These are phyloP conservation scores for Plasmodium cynomolgi DNA, from an alignment of 169 alveolate species.

Conservation along the genomic window DNA sequence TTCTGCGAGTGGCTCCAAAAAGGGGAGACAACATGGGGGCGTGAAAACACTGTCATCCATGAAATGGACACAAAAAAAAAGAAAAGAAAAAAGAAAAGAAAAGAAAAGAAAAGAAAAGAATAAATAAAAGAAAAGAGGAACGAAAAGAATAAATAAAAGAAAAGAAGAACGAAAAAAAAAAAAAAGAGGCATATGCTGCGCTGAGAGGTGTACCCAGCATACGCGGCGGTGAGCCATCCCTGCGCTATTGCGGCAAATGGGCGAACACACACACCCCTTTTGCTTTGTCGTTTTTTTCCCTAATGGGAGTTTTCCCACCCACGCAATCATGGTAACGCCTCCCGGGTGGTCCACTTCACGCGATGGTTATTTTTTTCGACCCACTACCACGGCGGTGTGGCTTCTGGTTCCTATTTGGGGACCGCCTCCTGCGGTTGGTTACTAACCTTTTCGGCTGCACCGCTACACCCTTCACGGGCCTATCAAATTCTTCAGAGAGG, in stretches of 20 bases:
- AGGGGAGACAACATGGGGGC: neutral
- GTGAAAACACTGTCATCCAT: neutral
- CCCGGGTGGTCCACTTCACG: neutral
- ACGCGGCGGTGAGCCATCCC: neutral
- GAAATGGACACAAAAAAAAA: neutral
- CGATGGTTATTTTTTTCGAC: neutral
- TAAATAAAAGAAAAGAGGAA: neutral
- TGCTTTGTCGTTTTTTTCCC: neutral
- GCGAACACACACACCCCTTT: neutral
- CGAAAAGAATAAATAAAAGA: too few relatives aligned
- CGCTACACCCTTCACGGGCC: conserved; percentile 17
- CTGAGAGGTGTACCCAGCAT: neutral
- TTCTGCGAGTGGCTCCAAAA: neutral
- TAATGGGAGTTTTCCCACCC: neutral
- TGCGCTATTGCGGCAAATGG: neutral
- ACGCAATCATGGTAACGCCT: neutral
- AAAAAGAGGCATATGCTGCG: neutral
- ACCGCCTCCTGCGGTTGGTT: neutral
- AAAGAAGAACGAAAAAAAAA: neutral
- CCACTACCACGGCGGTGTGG: neutral
- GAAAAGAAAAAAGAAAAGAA: neutral
- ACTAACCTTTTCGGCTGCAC: neutral
- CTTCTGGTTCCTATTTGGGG: neutral
- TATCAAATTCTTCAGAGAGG: conserved; percentile 56
- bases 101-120: neutral